Evolutionary conservation across 2,329 filamentous ascomycete genomes (phyloP).

Genomic region (Bertia moriformis): DNA sequence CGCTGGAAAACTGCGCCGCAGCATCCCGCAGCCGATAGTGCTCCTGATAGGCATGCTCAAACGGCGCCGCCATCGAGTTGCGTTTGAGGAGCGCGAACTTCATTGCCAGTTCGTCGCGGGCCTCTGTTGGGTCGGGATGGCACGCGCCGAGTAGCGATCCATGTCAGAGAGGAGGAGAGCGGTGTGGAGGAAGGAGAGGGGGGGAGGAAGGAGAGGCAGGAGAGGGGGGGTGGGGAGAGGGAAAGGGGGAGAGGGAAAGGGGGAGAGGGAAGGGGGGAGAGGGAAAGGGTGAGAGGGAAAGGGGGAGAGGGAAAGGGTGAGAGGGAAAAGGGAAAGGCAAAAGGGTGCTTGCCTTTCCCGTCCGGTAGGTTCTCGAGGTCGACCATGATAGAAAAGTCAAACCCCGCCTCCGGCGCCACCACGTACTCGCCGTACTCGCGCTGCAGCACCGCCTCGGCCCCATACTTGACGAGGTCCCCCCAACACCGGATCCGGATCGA

Average conservation of each 20-base stretch:
- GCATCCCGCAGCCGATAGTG: slow-evolving; percentile 76
- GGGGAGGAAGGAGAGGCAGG: no score
- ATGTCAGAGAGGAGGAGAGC: no score
- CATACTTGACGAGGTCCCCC: slow-evolving; percentile 79
- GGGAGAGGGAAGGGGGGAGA: not conserved
- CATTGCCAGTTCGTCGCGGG: slow-evolving; percentile 69
- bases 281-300: no score
- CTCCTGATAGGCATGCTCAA: slow-evolving; percentile 91
- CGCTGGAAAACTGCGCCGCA: slow-evolving; percentile 80
- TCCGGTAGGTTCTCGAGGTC: slow-evolving; percentile 77
- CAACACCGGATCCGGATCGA: slow-evolving; percentile 93
- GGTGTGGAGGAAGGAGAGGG: no score
- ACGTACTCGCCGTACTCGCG: slow-evolving; percentile 92
- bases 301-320: no score
- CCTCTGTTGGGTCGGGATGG: slow-evolving; percentile 45
- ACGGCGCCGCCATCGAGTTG: slow-evolving; percentile 96
- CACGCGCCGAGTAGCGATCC: not conserved
- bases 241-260: not conserved
- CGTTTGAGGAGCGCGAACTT: slow-evolving; percentile 87
- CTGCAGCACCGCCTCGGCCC: slow-evolving; percentile 77
- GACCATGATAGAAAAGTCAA: slow-evolving; percentile 85
- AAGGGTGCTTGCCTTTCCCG: slow-evolving; percentile 50
- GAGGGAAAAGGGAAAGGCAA: not conserved
- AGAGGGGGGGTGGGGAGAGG: no score
- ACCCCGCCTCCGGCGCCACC: slow-evolving; percentile 72